Conservation (phyloP, 2,329 filamentous ascomycete genomes). For the Ilyonectria sp. region DNA sequence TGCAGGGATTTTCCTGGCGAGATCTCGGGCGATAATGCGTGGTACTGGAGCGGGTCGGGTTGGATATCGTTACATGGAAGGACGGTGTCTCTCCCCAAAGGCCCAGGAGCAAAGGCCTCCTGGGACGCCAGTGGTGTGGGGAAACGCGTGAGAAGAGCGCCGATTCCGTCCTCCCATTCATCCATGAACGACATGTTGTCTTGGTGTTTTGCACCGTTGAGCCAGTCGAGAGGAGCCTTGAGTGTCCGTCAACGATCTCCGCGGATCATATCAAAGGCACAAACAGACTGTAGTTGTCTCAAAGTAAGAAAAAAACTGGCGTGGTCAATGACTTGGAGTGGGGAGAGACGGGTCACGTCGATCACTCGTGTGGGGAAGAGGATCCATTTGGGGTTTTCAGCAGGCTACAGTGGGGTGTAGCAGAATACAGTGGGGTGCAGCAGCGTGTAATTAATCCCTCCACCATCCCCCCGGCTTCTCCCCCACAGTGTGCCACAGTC, state of each 20-base stretch:
- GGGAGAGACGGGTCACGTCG: slow-evolving; percentile 2
- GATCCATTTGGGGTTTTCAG: slow-evolving; percentile 2
- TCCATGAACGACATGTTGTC: neutral
- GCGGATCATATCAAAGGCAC: neutral
- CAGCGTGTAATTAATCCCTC: slow-evolving; percentile 3
- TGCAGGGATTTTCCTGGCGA: neutral
- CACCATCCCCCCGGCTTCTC: neutral
- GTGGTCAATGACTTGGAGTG: neutral
- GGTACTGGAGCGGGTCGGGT: neutral
- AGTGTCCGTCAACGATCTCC: neutral
- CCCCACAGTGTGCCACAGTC: slow-evolving; percentile 4
- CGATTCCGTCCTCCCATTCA: neutral
- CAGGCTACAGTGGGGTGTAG: neutral
- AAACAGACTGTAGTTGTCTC: neutral
- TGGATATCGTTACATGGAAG: neutral
- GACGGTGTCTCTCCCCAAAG: neutral
- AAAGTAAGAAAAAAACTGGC: neutral
- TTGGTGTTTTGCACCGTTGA: neutral
- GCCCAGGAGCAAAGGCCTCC: neutral
- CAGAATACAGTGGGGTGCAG: too few species aligned
- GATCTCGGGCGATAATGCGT: neutral
- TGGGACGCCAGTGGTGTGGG: neutral
- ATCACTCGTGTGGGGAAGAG: slow-evolving; percentile 7
- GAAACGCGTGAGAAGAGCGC: slow-evolving; percentile 6
- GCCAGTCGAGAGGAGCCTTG: neutral